Percentiles rank a stretch among this genome's conserved stretches.
These are phyloP conservation scores for Zangia roseola DNA, from an alignment of 768 basidiomycete genomes.

Conservation along the genomic window DNA sequence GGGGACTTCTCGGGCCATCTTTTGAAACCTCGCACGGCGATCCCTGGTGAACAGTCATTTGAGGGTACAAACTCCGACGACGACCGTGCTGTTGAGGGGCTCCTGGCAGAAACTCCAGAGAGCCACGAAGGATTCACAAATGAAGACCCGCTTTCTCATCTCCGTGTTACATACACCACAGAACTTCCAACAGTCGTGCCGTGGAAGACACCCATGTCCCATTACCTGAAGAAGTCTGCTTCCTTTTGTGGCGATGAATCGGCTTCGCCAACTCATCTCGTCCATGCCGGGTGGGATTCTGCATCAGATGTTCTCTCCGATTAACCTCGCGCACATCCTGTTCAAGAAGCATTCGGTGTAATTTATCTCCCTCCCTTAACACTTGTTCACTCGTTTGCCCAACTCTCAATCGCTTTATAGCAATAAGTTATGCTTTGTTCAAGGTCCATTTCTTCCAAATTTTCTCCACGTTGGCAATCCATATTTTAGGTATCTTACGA, in stretches of 20 bases:
- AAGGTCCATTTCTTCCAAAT: neutral
- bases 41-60: conserved; percentile 32
- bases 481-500: conserved; percentile 24
- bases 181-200: conserved; percentile 34
- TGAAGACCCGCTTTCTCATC: conserved; percentile 35
- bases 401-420: conserved; percentile 17
- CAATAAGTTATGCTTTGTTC: conserved; percentile 29
- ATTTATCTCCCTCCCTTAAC: conserved; percentile 22
- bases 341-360: conserved; percentile 14
- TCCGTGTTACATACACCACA: conserved; percentile 35
- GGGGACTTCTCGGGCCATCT: conserved; percentile 24
- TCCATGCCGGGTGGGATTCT: conserved; percentile 60
- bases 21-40: conserved; percentile 27
- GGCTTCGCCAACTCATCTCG: conserved; percentile 47
- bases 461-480: conserved; percentile 9
- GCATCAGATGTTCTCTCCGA: conserved; percentile 41
- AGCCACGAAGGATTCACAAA: conserved; percentile 28
- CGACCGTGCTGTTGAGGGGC: conserved; percentile 33
- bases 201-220: conserved; percentile 37
- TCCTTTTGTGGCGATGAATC: conserved; percentile 39
- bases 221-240: conserved; percentile 39
- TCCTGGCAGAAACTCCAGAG: conserved; percentile 33
- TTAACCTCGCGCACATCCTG: conserved; percentile 20
- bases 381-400: conserved; percentile 18
- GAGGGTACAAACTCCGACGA: conserved; percentile 38